phyloP scores from a whole-genome alignment of 257 asterid species.

The Rauvolfia tetraphylla region DNA sequence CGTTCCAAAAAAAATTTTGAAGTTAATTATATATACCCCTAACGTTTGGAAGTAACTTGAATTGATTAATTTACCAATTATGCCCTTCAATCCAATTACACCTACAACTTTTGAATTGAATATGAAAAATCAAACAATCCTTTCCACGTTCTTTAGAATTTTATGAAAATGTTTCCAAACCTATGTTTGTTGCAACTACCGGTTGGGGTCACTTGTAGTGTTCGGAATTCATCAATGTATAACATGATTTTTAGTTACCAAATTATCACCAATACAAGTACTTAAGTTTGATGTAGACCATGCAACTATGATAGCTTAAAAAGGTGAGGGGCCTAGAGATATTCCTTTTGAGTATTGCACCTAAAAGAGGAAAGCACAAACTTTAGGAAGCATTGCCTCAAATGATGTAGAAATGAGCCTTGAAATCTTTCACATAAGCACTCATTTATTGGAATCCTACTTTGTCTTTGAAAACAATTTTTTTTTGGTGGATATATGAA shows the following conservation, averaged over 20 bases:
- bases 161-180: not conserved
- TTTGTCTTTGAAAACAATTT: too few species aligned
- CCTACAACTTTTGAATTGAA: not conserved
- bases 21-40: not conserved
- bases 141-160: not conserved
- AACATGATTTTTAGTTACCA: conserved; percentile 34
- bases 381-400: not conserved
- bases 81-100: not conserved
- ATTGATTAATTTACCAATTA: not conserved
- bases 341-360: conserved; percentile 18
- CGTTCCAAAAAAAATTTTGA: too few species aligned
- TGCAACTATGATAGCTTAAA: conserved; percentile 46
- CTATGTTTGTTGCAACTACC: conserved; percentile 34
- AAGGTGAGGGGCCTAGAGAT: conserved; percentile 33
- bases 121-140: not conserved
- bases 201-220: conserved; percentile 32
- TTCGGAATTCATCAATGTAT: conserved; percentile 16
- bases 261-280: conserved; percentile 31
- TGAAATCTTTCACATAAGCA: not conserved
- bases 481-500: too few species aligned
- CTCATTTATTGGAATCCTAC: too few species aligned
- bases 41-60: too few species aligned
- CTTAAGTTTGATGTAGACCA: conserved; percentile 51
- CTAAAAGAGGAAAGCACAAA: conserved; percentile 10
- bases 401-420: not conserved